These are phyloP conservation scores for Trichosporon faecale DNA, from an alignment of 1,284 basidiomycete species.

Conservation along the genomic window DNA sequence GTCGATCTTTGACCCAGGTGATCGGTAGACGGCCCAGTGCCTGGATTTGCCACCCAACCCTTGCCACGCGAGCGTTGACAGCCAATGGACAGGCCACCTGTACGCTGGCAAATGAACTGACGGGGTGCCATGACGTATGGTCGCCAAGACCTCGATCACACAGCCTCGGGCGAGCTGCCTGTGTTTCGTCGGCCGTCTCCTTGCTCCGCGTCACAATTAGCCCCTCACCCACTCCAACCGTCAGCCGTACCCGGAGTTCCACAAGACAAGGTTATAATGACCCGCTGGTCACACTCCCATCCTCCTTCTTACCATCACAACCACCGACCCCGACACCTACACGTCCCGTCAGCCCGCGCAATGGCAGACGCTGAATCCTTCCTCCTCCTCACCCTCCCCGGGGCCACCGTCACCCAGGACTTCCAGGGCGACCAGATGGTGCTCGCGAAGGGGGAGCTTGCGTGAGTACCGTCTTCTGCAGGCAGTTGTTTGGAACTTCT, in stretches of 20 bases:
- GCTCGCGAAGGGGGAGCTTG: constrained; percentile 43
- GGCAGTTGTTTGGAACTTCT: neutral
- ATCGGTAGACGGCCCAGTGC: neutral
- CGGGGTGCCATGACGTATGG: neutral
- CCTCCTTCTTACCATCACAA: neutral
- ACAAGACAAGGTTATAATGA: neutral
- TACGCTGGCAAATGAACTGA: neutral
- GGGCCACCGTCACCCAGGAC: constrained; percentile 27
- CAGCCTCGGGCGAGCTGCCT: neutral
- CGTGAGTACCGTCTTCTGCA: constrained; percentile 31
- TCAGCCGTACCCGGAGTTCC: neutral
- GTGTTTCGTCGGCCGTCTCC: neutral
- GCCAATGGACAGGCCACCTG: neutral
- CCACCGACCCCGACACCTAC: neutral
- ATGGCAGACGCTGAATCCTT: constrained; percentile 13
- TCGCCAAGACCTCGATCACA: neutral
- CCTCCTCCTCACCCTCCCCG: constrained; percentile 23
- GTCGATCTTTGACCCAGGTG: neutral
- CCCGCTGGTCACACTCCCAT: neutral
- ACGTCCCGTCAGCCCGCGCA: neutral
- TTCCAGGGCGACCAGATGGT: constrained; percentile 40
- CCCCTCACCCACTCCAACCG: neutral
- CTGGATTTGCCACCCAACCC: neutral
- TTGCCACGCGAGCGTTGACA: neutral
- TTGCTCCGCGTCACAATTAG: neutral